Base-by-base conservation (phyloP, 2,329 filamentous ascomycete species). In the Colletotrichum sp. region DNA sequence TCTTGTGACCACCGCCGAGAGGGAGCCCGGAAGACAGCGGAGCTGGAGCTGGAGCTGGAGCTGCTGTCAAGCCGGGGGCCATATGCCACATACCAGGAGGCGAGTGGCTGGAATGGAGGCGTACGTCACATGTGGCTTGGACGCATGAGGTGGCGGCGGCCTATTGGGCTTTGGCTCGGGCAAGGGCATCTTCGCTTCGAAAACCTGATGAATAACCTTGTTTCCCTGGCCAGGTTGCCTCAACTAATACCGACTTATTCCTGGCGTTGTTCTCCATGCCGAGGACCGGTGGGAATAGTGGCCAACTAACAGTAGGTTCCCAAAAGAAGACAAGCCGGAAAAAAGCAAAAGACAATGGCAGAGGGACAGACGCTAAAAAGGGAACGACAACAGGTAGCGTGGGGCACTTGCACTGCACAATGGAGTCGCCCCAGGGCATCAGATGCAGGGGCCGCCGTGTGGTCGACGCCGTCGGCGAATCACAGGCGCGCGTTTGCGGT, bases 71-170 rank as follows among this genome's bases (percentile, higher is more conserved):
- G 61, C 28, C 39, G 18, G 43, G 34, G 52, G 26, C 67, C 63
- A 48, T 13, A n/a, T 48, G 32, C 28, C 36, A 39, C 36, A 39
- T 39, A 13, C 21, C 55, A 13, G 34, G 60, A n/a, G 52, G 65
- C 43, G 39, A 66, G 74, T 69, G 74, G 70, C 74, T 73, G 74
- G 74, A 74, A 75, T 30, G 52, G 64, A 68, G 70, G 57, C 63
- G 64, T 68, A 57, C 73, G 70, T 75, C 73, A 74, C 64, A 48
- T 73, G 70, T 73, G 74, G 74, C 74, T 76, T 65, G 64, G 70
- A 36, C 28, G 36, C 30, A 21, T 21, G 16, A 15, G 30, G 70
- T 65, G 43, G 57, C 64, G 55, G 30, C 55, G 24, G 55, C 10
- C 32, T 6, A 69, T 61, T 66, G 60, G 30, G 21, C 15, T 24